phyloP scores from a whole-genome alignment of 331 rosid genomes.

The Malus hybrid region DNA sequence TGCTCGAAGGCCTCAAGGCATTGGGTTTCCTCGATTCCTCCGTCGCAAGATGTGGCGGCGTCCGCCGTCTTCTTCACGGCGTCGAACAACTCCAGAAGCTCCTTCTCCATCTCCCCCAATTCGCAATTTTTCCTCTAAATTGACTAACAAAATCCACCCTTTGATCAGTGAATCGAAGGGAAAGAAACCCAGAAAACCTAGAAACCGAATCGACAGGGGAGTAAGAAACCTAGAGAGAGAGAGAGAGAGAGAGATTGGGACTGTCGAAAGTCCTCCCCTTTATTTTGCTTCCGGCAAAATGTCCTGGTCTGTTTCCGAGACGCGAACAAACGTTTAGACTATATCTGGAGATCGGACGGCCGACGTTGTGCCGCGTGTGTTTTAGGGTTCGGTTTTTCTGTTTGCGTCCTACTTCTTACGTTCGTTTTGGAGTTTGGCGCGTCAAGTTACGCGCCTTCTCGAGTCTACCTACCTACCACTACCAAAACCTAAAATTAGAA shows the following conservation, averaged over 20 bases:
- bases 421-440: no score
- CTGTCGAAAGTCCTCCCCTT: not conserved
- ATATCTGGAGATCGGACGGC: not conserved
- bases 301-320: not conserved
- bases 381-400: constrained; percentile 1
- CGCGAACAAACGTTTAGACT: not conserved
- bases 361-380: not conserved
- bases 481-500: not conserved
- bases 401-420: not conserved
- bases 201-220: not conserved
- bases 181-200: not conserved
- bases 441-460: not conserved
- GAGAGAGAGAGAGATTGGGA: not conserved
- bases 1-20: constrained; percentile 81
- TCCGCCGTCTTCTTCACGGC: constrained; percentile 86
- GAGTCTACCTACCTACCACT: not conserved
- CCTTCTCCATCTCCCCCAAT: constrained; percentile 56
- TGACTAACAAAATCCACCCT: not conserved
- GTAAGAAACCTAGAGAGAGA: not conserved
- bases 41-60: constrained; percentile 40
- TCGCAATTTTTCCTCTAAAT: not conserved
- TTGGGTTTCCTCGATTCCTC: constrained; percentile 60
- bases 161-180: not conserved
- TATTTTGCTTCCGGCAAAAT: not conserved
- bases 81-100: constrained; percentile 66